Base-by-base conservation (phyloP, 352 stramenopile genomes). In the Phytophthora chlamydospora region DNA sequence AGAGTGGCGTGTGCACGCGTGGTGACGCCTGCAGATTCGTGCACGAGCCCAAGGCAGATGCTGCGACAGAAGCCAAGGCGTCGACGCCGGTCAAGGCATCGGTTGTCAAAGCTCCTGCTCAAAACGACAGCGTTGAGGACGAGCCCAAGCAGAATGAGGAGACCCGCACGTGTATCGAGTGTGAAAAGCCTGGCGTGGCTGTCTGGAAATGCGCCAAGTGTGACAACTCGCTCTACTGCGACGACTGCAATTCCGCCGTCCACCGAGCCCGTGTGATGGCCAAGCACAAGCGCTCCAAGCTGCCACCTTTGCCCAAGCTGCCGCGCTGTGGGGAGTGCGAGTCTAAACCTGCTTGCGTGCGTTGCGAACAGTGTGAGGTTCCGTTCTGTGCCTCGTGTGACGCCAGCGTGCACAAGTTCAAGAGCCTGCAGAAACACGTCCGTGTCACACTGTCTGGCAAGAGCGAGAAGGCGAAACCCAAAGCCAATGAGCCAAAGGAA, bases 321-420 rank as follows among this genome's bases (percentile, higher is more conserved):
- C 76, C 76, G 0, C 32, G 36, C 12, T 91, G 82, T 66, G 71
- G 66, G 13, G 82, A 91, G 19, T 91, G 82, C 43, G 80, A 89
- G 33, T 64, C 53, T 6, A 50, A 57, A 4, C 51, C 62, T 29
- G 71, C 77, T 5, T 73, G 16, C 17, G 69, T 90, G 6, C 48
- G 68, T 17, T 92, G 83, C 36, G 62, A 72, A 24, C 76, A 91
- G 49, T 92, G 83, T 44, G 83, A 78, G 1, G 66, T 85, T n/a
- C 34, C 62, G 17, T 82, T 84, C 50, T 92, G 83, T 60, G 51
- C 35, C 2, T 54, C 61, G 11, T 92, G 83, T 32, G 78, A 92
- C 50, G 68, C 68, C 0, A 85, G 63, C 14, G 77, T 92, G 19
- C 83, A 92, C 51, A 75, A 84, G 50, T 92, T 91, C 36, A 92